Base-by-base conservation (phyloP, 352 stramenopile genomes). In the Sclerospora graminicola region DNA sequence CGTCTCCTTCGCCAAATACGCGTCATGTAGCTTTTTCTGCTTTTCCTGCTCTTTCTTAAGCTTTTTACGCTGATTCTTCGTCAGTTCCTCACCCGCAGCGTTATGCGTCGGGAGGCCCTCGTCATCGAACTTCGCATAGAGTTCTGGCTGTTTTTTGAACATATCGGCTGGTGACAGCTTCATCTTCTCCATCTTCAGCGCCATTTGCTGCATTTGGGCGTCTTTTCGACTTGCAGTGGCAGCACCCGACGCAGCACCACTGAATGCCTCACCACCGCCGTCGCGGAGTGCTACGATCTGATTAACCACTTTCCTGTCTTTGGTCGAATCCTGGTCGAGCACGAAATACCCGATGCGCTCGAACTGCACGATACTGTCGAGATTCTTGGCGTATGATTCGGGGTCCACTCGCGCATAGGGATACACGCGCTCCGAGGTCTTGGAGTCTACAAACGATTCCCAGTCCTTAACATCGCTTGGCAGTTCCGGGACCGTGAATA, bases 311-410 rank as follows among this genome's bases (percentile, higher is more conserved):
- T 97, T 82, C 40, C 74, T 81, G 45, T 82, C 84, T 23, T 77
- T 49, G 3, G 82, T 94, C 41, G 93, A 97, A 66, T 98, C 95
- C 46, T 89, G 72, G 68, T 99, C 96, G 7, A 88, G 72, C 24
- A 97, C 91, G 73, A 99, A 99, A 73, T 98, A 99, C 16, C 95
- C 96, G 5, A 99, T 68, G 28, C 95, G 84, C 64, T 99, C 96
- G 66, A 99, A 97, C 74, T 99, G 95, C 49, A 98, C 85, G 18
- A 89, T 70, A 11, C 69, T 50, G 43, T 81, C 82, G 18, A 82
- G 21, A 38, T 60, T 82, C 42, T 68, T 74, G 23, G 52, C 54
- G 30, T 57, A 76, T 26, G 75, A 84, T 54, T 77, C 75, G 0
- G 68, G 62, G 32, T 97, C 92, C 33, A 98, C 63, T n/a, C 90